Evolutionary conservation across 148 eudicot genomes (phyloP).

Genomic region (Salicornia ramosissima): DNA sequence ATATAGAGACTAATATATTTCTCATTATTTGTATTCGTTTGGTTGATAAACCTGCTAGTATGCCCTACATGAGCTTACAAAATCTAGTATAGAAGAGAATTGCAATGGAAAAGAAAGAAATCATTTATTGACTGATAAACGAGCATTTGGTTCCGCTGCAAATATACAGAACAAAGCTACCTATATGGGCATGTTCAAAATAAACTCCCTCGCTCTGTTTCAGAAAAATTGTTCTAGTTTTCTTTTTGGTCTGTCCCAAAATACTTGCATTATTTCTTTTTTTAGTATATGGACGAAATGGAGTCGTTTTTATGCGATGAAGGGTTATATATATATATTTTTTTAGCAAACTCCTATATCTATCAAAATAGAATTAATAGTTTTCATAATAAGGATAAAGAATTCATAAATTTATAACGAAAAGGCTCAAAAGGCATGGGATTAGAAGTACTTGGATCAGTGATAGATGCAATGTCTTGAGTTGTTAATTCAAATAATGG

Average conservation of each 20-base stretch:
- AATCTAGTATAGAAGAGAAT: too few relatives aligned
- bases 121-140: neutral
- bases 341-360: neutral
- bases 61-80: too few relatives aligned
- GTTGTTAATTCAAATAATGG: constrained; percentile 19
- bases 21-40: too few relatives aligned
- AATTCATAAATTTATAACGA: constrained; percentile 26
- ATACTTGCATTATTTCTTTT: too few relatives aligned
- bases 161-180: neutral
- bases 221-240: too few relatives aligned
- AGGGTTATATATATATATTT: too few relatives aligned
- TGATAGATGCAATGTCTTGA: neutral
- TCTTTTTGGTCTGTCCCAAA: too few relatives aligned
- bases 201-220: too few relatives aligned
- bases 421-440: constrained; percentile 11
- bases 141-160: neutral
- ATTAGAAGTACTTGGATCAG: neutral
- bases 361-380: neutral
- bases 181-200: neutral
- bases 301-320: too few relatives aligned
- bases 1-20: too few relatives aligned
- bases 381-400: constrained; percentile 7
- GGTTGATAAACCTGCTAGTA: too few relatives aligned
- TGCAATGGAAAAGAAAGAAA: neutral
- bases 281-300: too few relatives aligned